These are phyloP conservation scores for Paraconiothyrium brasiliense DNA, from an alignment of 2,329 filamentous ascomycete genomes.

Conservation along the genomic window DNA sequence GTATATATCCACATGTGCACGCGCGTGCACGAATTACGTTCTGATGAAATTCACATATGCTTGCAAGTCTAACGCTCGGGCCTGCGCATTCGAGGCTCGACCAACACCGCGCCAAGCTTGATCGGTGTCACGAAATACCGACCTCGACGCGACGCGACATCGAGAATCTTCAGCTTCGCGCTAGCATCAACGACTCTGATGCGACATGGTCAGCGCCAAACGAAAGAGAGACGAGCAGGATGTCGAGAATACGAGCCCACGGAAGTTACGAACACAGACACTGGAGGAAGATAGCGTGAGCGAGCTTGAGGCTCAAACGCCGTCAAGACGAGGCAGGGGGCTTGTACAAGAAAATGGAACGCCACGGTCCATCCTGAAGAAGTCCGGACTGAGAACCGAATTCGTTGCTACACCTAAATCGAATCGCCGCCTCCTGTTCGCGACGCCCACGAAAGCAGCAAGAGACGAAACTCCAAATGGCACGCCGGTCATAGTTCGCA, in stretches of 20 bases:
- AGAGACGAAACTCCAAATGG: constrained; percentile 44
- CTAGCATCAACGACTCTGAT: constrained; percentile 11
- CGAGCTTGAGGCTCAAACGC: constrained; percentile 41
- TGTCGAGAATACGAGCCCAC: constrained; percentile 33
- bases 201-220: constrained; percentile 44
- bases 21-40: no score
- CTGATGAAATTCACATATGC: no score
- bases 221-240: constrained; percentile 38
- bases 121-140: constrained; percentile 14
- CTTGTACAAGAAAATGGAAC: constrained; percentile 38
- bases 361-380: constrained; percentile 47
- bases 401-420: constrained; percentile 53
- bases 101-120: constrained; percentile 18
- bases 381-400: constrained; percentile 31
- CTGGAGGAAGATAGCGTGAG: constrained; percentile 24
- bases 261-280: constrained; percentile 34
- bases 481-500: constrained; percentile 72
- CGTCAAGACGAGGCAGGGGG: constrained; percentile 38
- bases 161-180: constrained; percentile 29
- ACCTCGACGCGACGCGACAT: constrained; percentile 23
- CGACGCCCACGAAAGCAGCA: constrained; percentile 52
- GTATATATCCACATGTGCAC: no score
- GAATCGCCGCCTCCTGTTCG: constrained; percentile 57
- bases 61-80: not conserved
- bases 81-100: not conserved